phyloP scores from a whole-genome alignment of 495 filamentous ascomycete genomes.

The Neurospora cerealis region DNA sequence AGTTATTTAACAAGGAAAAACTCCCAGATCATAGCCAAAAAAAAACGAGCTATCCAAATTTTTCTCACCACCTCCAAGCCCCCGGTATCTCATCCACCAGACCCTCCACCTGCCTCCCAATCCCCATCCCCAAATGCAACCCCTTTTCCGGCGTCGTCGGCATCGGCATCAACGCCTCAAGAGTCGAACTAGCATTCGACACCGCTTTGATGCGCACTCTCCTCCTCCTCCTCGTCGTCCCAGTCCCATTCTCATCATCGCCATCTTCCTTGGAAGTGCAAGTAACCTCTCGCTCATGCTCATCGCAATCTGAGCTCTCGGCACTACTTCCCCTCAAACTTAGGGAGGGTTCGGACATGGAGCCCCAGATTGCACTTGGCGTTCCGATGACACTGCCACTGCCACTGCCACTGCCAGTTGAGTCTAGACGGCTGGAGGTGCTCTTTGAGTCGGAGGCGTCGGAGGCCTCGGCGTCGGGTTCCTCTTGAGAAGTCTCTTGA shows the following conservation, averaged over 20 bases:
- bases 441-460: not conserved
- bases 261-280: not conserved
- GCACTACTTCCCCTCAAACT: not conserved
- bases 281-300: not conserved
- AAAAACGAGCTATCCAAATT: not conserved
- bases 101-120: not conserved
- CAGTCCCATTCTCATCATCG: not conserved
- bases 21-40: not conserved
- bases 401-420: not conserved
- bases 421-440: not conserved
- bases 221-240: not conserved
- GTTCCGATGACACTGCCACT: not conserved
- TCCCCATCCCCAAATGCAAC: conserved; percentile 1
- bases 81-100: conserved; percentile 7
- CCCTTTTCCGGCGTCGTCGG: not conserved
- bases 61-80: conserved; percentile 11
- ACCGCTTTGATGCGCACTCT: not conserved
- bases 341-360: not conserved
- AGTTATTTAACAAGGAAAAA: not conserved
- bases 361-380: not conserved
- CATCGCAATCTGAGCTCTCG: not conserved
- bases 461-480: not conserved
- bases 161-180: not conserved
- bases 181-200: not conserved
- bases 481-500: no score